Conservation (phyloP, 257 asterid species). For the Salvia splendens region DNA sequence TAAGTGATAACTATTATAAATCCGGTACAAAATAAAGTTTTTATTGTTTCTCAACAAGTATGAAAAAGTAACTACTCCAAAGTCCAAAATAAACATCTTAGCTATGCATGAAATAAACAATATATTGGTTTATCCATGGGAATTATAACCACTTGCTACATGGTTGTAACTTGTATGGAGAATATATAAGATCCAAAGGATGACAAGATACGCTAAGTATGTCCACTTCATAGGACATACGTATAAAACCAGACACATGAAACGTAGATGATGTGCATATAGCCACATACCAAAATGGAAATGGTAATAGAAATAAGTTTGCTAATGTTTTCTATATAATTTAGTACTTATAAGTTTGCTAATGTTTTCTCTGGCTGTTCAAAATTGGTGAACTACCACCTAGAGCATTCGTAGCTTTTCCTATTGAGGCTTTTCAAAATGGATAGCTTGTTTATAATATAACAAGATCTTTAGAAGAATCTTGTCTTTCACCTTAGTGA, state of each 20-base stretch:
- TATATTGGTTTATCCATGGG: no score
- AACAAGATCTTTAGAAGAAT: background rate
- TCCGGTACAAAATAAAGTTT: background rate
- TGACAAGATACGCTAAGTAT: no score
- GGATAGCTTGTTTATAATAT: background rate
- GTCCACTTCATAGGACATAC: no score
- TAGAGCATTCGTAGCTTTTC: background rate
- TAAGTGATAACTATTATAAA: background rate
- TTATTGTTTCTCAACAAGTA: background rate
- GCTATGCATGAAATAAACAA: background rate
- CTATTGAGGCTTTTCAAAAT: background rate
- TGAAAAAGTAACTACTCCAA: background rate
- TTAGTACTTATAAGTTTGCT: background rate
- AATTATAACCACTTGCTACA: background rate
- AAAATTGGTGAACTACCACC: background rate
- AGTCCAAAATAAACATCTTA: background rate
- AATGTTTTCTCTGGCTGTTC: background rate
- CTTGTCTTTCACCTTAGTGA: background rate
- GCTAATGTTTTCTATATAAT: no score
- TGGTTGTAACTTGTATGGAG: slow-evolving; percentile 4
- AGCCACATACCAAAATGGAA: no score
- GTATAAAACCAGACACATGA: background rate
- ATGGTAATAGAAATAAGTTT: no score
- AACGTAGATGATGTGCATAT: no score
- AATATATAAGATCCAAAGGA: background rate